phyloP scores from a whole-genome alignment of 1,284 basidiomycete species.

The Pseudozyma sp. region DNA sequence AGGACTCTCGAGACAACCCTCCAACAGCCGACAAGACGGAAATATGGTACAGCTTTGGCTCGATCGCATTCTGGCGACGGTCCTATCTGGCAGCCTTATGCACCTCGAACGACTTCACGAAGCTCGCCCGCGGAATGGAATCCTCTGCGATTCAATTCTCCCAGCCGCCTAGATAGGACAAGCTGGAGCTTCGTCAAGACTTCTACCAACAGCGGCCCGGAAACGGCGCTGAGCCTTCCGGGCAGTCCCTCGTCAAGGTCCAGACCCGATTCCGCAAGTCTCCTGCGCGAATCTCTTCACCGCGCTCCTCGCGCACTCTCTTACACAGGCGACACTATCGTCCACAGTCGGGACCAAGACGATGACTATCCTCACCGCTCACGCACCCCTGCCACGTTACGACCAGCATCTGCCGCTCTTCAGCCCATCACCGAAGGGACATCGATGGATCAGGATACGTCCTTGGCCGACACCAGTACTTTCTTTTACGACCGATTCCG shows the following conservation, averaged over 20 bases:
- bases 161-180: background rate
- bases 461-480: slow-evolving; percentile 5
- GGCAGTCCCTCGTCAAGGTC: slow-evolving; percentile 4
- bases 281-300: background rate
- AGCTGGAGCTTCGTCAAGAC: slow-evolving; percentile 13
- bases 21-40: too few relatives aligned
- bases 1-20: too few relatives aligned
- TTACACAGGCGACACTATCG: background rate
- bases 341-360: background rate
- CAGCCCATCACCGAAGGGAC: slow-evolving; percentile 19
- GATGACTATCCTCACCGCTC: background rate
- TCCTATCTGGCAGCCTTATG: background rate
- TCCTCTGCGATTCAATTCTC: background rate
- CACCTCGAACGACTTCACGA: background rate
- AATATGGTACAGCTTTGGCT: background rate
- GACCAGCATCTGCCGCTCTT: slow-evolving; percentile 11
- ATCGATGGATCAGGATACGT: slow-evolving; percentile 9
- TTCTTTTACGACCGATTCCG: slow-evolving; percentile 14
- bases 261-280: background rate
- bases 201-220: slow-evolving; percentile 1
- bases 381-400: background rate
- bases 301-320: background rate
- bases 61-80: background rate
- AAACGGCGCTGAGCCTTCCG: background rate
- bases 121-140: background rate